A percentile compares a stretch with the other conserved stretches of the same genome.
These are phyloP conservation scores for Picea mariana DNA, from an alignment of 83 land plant genomes.

Conservation along the genomic window DNA sequence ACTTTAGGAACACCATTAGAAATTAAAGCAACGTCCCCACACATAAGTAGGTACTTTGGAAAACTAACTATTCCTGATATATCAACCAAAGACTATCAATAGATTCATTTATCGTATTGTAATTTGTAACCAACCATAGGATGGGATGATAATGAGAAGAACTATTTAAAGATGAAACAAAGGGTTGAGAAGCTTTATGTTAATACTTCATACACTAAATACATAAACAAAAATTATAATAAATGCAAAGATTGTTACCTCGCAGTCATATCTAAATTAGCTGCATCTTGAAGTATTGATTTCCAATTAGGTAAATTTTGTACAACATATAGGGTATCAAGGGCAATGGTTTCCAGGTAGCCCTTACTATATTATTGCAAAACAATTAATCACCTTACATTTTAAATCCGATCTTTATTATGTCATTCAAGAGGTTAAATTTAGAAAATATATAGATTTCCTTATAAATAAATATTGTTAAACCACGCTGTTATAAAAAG, in stretches of 20 bases:
- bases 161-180: not conserved
- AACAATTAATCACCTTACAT: not conserved
- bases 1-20: conserved; percentile 63
- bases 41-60: conserved; percentile 71
- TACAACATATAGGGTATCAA: conserved; percentile 88
- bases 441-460: not conserved
- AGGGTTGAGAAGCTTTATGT: too few species aligned
- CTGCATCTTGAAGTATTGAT: conserved; percentile 65
- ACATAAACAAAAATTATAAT: too few species aligned
- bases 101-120: conserved; percentile 7
- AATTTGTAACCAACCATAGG: not conserved
- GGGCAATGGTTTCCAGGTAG: conserved; percentile 82
- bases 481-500: not conserved
- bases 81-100: not conserved
- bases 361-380: not conserved
- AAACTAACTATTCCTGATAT: conserved; percentile 45
- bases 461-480: not conserved
- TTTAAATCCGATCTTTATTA: not conserved
- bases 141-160: not conserved
- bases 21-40: conserved; percentile 67
- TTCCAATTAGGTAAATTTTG: conserved; percentile 75
- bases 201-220: too few species aligned
- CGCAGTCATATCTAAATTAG: conserved; percentile 55
- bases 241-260: too few species aligned
- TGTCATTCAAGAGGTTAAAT: not conserved